Conservation (phyloP, 176 grass and related monocot genomes). For the Hyparrhenia diplandra region DNA sequence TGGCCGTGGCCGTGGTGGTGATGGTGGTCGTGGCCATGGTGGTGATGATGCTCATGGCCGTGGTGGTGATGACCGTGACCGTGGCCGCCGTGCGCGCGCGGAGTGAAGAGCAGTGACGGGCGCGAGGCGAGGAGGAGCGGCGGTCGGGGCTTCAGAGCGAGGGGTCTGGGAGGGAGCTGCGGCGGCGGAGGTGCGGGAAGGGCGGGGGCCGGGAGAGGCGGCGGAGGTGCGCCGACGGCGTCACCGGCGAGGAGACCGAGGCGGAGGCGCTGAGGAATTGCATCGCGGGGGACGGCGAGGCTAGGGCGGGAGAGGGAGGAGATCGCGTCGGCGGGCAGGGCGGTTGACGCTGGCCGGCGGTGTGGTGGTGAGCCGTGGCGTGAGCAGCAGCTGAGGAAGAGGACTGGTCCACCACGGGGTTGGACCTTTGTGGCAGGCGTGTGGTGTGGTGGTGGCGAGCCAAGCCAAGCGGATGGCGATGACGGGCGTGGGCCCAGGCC, state of each 20-base stretch:
- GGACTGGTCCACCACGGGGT: slow-evolving; percentile 17
- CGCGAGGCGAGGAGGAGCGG: slow-evolving; percentile 27
- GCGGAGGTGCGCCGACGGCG: slow-evolving; percentile 11
- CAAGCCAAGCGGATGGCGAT: slow-evolving; percentile 33
- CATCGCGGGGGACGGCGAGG: neutral
- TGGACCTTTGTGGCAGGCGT: slow-evolving; percentile 24
- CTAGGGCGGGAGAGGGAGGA: neutral
- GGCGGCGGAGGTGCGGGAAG: slow-evolving; percentile 37
- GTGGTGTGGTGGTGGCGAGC: slow-evolving; percentile 14
- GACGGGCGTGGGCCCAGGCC: neutral
- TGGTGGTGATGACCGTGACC: neutral
- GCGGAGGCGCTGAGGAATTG: slow-evolving; percentile 33
- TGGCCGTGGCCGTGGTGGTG: slow-evolving; percentile 14
- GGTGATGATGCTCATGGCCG: neutral
- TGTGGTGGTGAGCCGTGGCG: neutral
- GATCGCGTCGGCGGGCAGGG: slow-evolving; percentile 11
- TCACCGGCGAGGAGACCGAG: slow-evolving; percentile 10
- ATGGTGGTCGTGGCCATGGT: neutral
- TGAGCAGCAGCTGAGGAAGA: neutral
- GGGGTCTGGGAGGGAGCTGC: slow-evolving; percentile 2
- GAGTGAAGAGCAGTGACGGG: slow-evolving; percentile 14
- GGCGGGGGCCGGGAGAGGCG: slow-evolving; percentile 23
- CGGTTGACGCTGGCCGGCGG: neutral
- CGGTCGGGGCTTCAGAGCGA: neutral
- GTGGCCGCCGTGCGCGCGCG: slow-evolving; percentile 41